A percentile compares a stretch with the other conserved stretches of the same genome.
phyloP scores from a whole-genome alignment of 208 protist species.

The Acanthamoeba lenticulata region DNA sequence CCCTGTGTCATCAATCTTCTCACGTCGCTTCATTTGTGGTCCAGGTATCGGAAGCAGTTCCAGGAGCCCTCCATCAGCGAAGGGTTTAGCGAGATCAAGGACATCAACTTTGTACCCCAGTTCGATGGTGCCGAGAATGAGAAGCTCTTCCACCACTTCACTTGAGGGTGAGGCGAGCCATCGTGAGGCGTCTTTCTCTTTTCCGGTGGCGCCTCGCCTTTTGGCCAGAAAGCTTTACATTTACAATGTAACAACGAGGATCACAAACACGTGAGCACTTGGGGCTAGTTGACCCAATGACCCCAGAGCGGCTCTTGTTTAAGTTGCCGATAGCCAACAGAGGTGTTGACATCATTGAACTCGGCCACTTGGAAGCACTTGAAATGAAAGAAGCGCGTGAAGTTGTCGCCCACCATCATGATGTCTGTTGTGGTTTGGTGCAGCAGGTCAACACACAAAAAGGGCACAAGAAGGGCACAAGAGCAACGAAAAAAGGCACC shows the following conservation, averaged over 20 bases:
- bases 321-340: neutral
- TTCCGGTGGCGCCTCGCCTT: no score
- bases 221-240: no score
- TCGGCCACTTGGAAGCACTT: neutral
- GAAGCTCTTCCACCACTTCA: conserved; percentile 63
- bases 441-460: no score
- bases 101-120: conserved; percentile 65
- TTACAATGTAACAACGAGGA: no score
- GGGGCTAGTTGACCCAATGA: neutral
- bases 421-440: neutral
- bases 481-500: neutral
- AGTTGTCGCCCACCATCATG: neutral
- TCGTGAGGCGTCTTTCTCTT: no score
- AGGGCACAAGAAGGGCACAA: neutral
- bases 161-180: neutral
- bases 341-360: neutral
- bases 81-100: conserved; percentile 69
- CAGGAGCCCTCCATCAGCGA: neutral
- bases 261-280: no score
- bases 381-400: neutral
- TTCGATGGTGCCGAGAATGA: conserved; percentile 22
- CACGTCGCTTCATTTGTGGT: no score
- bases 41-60: conserved; percentile 42
- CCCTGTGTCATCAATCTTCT: neutral
- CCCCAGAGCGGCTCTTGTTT: neutral